These are phyloP conservation scores for Eucalyptus coolabah DNA, from an alignment of 345 rosid species.

Conservation along the genomic window DNA sequence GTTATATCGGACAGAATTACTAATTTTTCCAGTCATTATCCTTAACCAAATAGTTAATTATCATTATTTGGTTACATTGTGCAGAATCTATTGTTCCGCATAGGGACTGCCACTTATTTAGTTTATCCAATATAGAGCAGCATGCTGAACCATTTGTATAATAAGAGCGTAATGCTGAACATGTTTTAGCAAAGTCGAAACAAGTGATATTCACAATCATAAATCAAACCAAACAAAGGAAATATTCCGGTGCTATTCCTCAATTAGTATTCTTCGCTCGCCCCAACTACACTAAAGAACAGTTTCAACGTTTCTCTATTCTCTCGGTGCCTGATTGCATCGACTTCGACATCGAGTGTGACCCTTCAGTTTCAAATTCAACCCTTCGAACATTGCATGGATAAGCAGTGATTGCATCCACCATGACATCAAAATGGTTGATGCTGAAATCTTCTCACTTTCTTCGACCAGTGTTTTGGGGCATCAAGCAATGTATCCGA, in stretches of 20 bases:
- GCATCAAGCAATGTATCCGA: background rate
- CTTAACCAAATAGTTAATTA: background rate
- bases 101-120: background rate
- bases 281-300: background rate
- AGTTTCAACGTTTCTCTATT: background rate
- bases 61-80: background rate
- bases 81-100: background rate
- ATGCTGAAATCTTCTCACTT: background rate
- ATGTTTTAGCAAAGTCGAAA: background rate
- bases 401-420: background rate
- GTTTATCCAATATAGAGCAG: background rate
- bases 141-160: background rate
- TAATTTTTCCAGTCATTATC: fast-evolving
- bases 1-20: background rate
- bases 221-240: background rate
- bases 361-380: background rate
- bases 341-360: fast-evolving
- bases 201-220: background rate
- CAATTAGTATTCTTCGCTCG: background rate
- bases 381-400: background rate
- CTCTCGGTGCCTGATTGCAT: background rate
- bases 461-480: background rate
- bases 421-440: background rate
- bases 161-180: background rate
- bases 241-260: background rate